Evolutionary conservation across 169 alveolate species (phyloP), one percentile per base, ranked within the genome.

Genomic region (Eimeria acervulina): DNA sequence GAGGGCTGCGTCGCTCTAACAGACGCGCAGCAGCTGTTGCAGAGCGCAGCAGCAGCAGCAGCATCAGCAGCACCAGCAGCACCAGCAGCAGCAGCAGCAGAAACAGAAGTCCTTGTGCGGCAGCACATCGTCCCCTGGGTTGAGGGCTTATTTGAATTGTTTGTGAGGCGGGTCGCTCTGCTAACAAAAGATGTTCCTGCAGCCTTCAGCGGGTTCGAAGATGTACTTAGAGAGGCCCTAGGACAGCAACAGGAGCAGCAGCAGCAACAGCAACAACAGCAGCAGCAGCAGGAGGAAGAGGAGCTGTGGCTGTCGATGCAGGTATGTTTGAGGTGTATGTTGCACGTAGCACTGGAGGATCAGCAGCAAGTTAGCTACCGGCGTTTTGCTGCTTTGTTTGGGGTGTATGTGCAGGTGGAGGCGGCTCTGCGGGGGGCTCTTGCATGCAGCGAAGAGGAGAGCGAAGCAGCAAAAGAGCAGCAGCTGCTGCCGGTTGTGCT

Each of bases 1-100:
- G 91, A 78, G 55, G 95, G 95, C 33, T 92, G 95, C 31, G 36
- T 92, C 92, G 84, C 95, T 12, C 40, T 92, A 36, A 92, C 95
- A 0, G 95, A 92, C 66, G 84, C 81, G 31, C 95, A 92, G 68
- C 91, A 92, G 81, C 91, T 92, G 47, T 68, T 92, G 42, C 74
- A 92, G 44, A 92, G 91, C 19, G 95, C 87, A 8, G 55, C 76
- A 31, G 44, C 68, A 33, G 44, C 95, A 92, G 68, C 91, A 92
- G 78, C 80, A 51, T 12, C 59, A 66, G 59, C 68, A 90, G 59
- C 74, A 63, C 31, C 74, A 6, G 95, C 76, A 28, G 90, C 63
- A 17, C 38, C 89, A 42, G 44, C 90, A 33, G 61, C 90, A 12
- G 44, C 90, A 42, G 51, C 90, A 23, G 90, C 90, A 44, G 90